phyloP scores from a whole-genome alignment of 2,329 filamentous ascomycete species.

The Chalaropsis thielavioides region DNA sequence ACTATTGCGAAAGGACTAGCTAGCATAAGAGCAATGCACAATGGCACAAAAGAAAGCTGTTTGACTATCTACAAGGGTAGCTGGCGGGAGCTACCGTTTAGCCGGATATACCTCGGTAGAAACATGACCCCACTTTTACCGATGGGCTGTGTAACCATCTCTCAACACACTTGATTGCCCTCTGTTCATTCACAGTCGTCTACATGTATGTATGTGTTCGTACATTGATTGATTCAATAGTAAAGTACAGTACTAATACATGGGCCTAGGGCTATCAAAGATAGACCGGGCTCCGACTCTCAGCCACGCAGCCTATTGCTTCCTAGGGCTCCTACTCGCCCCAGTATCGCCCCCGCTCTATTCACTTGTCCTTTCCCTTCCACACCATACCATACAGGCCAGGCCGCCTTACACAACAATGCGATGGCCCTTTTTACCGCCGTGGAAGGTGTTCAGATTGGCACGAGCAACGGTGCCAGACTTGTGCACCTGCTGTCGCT shows the following conservation, averaged over 20 bases:
- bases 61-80: not conserved
- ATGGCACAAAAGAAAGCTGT: too few relatives aligned
- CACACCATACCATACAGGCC: too few relatives aligned
- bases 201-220: not conserved
- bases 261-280: not conserved
- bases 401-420: conserved; percentile 16
- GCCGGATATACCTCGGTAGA: not conserved
- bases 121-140: not conserved
- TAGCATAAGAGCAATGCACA: not conserved
- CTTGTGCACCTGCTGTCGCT: conserved; percentile 64
- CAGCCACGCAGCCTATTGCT: not conserved
- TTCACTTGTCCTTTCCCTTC: not conserved
- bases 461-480: conserved; percentile 61
- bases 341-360: too few relatives aligned
- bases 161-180: not conserved
- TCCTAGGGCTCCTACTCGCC: not conserved
- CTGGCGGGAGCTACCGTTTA: not conserved
- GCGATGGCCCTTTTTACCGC: conserved; percentile 17
- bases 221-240: not conserved
- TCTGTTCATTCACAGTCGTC: not conserved
- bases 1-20: not conserved
- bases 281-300: not conserved
- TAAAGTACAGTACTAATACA: conserved; percentile 17
- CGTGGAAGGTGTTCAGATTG: conserved; percentile 37
- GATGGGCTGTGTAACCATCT: not conserved